Evolutionary conservation across 1,284 basidiomycete species (phyloP), one percentile per base, ranked within the genome.

Genomic region (Pseudozyma hubeiensis): DNA sequence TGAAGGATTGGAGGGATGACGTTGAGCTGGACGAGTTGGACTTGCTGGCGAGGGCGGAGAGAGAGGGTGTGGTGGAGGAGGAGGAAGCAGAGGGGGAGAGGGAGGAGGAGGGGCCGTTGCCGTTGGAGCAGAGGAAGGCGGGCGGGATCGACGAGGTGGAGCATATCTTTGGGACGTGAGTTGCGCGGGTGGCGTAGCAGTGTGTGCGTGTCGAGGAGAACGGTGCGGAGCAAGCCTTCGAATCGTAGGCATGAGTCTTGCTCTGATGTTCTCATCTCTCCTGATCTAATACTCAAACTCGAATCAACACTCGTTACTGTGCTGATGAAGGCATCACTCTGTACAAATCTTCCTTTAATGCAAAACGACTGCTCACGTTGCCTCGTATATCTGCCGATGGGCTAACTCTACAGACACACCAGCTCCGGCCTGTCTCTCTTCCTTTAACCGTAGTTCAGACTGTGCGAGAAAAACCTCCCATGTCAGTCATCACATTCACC

Each of bases 61-160:
- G 64, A 79, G 7, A 62, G 75, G 9, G 76, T 64, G 29, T 64
- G 54, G 4, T 60, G 58, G 37, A 35, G 73, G 54, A 35, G 73
- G 54, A 33, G 63, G 53, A 49, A 17, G 64, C 52, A 10, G 77
- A 74, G 40, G 71, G 77, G 0, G 60, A 63, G 10, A 79, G 65
- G 9, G 73, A 48, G 2, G 52, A 39, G 9, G 50, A 65, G 10
- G 65, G 44, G n/a, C 67, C 59, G 7, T 40, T 56, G 39, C 75
- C 64, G 30, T 56, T 66, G 47, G 67, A 80, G 41, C 65, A 64
- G 30, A 81, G 74, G 45, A 76, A 78, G 53, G 78, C 74, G 19
- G 76, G 77, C 1, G 79, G 81, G 19, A 81, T 82, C 17, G 81
- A 82, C 46, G 74, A 80, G 60, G 77, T 80, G 10, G 78, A 80